Evolutionary conservation across 2,329 filamentous ascomycete species (phyloP), one percentile per base, ranked within the genome.

Genomic region (Zymoseptoria pseudotritici): DNA sequence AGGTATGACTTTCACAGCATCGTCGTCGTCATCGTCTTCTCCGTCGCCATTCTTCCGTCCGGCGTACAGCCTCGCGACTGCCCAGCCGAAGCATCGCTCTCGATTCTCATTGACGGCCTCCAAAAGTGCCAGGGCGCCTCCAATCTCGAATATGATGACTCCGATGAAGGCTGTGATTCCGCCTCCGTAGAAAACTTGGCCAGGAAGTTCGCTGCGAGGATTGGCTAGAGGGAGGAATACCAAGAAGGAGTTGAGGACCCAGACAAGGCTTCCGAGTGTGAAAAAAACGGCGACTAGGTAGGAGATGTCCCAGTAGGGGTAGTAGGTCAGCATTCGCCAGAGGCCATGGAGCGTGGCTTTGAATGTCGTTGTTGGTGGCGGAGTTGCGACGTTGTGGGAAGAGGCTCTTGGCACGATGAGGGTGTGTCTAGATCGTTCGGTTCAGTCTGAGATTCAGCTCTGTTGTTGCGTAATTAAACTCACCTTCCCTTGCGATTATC

Each of bases 61-160:
- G 46, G 77, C 77, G 64, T 87, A 46, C 13, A 46, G 17, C 36
- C 36, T 46, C 36, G 13, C 82, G 1, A 89, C 66, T 0, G 86
- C 86, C 85, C 85, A 89, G 3, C 86, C 86, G 69, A 89, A 89
- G 70, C 86, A 89, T 11, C 82, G 83, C 0, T 80, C 75, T 11
- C 81, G 76, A 66, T 87, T 84, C 67, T 85, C 83, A 69, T 89
- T 89, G n/a, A 88, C 77, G 3, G 86, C 86, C 71, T 89, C 86
- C 1, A 87, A 74, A 72, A 89, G 77, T 24, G 89, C 76, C 1
- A 63, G 55, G 6, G 88, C 68, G 42, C 83, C 84, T 0, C 86
- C 86, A 3, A 86, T 57, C 65, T 86, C 84, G 69, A 90, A 89
- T 6, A 89, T 74, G 0, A 84, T 86, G 0, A 85, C 85, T 3